Conservation (phyloP, 2,329 filamentous ascomycete genomes). For the Stylonectria norvegica region DNA sequence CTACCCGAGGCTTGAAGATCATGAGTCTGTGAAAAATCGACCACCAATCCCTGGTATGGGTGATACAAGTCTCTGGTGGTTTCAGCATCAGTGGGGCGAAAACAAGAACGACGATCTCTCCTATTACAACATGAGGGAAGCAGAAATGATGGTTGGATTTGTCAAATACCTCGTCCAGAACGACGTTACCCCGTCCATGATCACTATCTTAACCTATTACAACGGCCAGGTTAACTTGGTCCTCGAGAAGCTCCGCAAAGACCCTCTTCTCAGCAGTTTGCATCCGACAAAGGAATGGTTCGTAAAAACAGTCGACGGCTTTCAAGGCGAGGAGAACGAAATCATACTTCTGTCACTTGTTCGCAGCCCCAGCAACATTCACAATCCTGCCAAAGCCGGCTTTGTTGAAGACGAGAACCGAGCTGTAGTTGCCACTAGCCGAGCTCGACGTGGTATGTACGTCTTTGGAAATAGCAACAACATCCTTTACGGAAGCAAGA, state of each 20-base stretch:
- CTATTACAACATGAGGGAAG: constrained; percentile 67
- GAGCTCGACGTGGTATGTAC: constrained; percentile 76
- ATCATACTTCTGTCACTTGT: constrained; percentile 78
- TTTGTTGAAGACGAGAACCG: constrained; percentile 66
- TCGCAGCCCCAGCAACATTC: constrained; percentile 56
- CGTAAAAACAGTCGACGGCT: constrained; percentile 81
- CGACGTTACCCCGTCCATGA: constrained; percentile 54
- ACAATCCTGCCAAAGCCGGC: constrained; percentile 51
- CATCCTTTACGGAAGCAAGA: constrained; percentile 42
- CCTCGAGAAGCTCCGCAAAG: constrained; percentile 42
- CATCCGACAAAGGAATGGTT: constrained; percentile 42
- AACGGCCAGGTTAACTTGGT: constrained; percentile 74
- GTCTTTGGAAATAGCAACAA: constrained; percentile 73
- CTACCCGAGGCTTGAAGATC: constrained; percentile 45
- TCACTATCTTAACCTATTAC: constrained; percentile 86
- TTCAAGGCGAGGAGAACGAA: constrained; percentile 89
- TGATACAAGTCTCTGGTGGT: constrained; percentile 39
- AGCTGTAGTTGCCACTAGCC: constrained; percentile 57
- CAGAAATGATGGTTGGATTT: constrained; percentile 71
- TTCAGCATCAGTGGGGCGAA: constrained; percentile 58
- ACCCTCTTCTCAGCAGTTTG: constrained; percentile 22
- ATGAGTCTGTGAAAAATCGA: constrained; percentile 39
- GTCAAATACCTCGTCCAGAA: constrained; percentile 70
- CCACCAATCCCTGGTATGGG: constrained; percentile 47
- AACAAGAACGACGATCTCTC: constrained; percentile 60